Evolutionary conservation across 176 grass and related monocot genomes (phyloP).

Genomic region (Coix lacrymajobi): DNA sequence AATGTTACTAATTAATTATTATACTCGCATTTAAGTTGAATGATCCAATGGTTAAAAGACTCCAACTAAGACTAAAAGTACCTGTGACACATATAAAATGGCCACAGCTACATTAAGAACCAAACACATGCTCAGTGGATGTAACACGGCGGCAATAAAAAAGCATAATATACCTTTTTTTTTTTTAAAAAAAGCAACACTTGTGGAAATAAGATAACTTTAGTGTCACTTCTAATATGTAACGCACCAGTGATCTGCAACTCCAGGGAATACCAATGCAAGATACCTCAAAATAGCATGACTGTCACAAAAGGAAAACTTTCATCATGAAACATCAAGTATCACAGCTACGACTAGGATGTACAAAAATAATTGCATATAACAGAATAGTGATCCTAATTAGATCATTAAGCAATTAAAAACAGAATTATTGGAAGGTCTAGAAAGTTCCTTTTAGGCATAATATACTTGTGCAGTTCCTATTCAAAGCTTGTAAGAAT

Average conservation of each 20-base stretch:
- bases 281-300: slow-evolving; percentile 93
- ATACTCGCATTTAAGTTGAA: not conserved
- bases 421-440: not conserved
- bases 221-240: slow-evolving; percentile 1
- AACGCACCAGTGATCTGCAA: slow-evolving; percentile 83
- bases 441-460: not conserved
- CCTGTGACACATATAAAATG: not conserved
- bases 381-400: not conserved
- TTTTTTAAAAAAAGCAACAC: not conserved
- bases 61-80: not conserved
- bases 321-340: not conserved
- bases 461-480: not conserved
- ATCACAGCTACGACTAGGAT: not conserved
- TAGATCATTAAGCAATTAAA: not conserved
- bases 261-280: slow-evolving; percentile 57
- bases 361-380: not conserved
- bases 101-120: not conserved
- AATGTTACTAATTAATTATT: not conserved
- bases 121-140: not conserved
- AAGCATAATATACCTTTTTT: not conserved
- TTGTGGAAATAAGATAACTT: not conserved
- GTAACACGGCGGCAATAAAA: not conserved
- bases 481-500: not conserved
- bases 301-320: slow-evolving; percentile 32
- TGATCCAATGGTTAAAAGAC: not conserved